Conservation (phyloP, 2,329 filamentous ascomycete genomes). For the Fusarium oxysporum region DNA sequence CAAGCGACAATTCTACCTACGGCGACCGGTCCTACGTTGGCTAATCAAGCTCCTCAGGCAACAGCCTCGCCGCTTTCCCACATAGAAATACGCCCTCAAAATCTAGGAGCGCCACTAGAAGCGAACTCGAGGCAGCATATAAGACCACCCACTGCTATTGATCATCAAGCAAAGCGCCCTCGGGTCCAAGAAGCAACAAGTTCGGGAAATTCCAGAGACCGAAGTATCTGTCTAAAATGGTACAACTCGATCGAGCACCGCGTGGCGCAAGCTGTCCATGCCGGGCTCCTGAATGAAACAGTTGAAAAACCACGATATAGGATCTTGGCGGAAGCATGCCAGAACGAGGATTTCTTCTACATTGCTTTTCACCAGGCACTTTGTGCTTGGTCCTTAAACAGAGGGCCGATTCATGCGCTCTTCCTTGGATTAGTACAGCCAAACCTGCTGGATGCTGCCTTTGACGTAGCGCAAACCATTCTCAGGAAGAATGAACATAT, state of each 20-base stretch:
- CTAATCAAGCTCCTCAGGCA: not conserved
- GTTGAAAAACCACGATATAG: slow-evolving; percentile 61
- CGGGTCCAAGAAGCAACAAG: slow-evolving; percentile 14
- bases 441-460: slow-evolving; percentile 36
- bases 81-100: not conserved
- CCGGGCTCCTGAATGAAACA: slow-evolving; percentile 37
- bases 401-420: slow-evolving; percentile 49
- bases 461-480: slow-evolving; percentile 33
- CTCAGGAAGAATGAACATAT: slow-evolving; percentile 43
- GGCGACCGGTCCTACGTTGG: not conserved
- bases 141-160: not conserved
- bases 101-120: not conserved
- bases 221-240: slow-evolving; percentile 17
- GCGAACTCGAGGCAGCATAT: not conserved
- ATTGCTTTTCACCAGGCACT: slow-evolving; percentile 74
- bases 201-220: not conserved
- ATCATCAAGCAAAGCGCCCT: slow-evolving; percentile 26
- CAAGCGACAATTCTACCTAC: slow-evolving; percentile 1
- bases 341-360: slow-evolving; percentile 69
- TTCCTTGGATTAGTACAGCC: slow-evolving; percentile 22
- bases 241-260: slow-evolving; percentile 13
- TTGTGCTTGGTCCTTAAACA: slow-evolving; percentile 64
- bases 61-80: not conserved
- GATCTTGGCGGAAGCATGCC: slow-evolving; percentile 69
- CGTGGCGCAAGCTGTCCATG: slow-evolving; percentile 38